Conservation (phyloP, 495 filamentous ascomycete genomes). For the Hypoxylon trugodes region DNA sequence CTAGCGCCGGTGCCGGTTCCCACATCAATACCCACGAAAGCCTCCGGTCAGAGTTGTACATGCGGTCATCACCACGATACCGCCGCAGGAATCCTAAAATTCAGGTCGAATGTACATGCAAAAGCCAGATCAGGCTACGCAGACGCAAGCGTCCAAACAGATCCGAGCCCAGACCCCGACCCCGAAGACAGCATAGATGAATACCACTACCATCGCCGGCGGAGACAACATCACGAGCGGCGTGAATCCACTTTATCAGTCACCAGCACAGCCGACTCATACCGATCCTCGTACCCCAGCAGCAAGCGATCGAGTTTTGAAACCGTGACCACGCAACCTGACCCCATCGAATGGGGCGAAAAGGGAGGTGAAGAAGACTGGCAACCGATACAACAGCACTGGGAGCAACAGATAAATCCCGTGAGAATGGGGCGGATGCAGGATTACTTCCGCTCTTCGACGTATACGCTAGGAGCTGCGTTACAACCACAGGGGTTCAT, state of each 20-base stretch:
- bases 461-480: conserved; percentile 35
- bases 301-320: conserved; percentile 39
- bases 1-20: no score
- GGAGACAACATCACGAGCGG: conserved; percentile 8
- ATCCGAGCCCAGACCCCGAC: conserved; percentile 16
- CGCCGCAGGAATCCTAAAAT: neutral
- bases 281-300: conserved; percentile 13
- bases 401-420: conserved; percentile 21
- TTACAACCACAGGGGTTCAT: conserved; percentile 26
- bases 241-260: conserved; percentile 33
- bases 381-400: conserved; percentile 9
- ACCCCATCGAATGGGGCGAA: conserved; percentile 10
- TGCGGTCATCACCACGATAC: conserved; percentile 12
- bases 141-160: conserved; percentile 39
- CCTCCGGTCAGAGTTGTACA: neutral
- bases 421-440: conserved; percentile 44
- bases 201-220: conserved; percentile 10
- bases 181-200: conserved; percentile 2
- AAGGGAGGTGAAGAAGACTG: neutral
- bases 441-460: conserved; percentile 43
- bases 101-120: neutral
- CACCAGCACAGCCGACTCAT: conserved; percentile 15
- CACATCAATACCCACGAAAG: neutral
- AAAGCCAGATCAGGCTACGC: conserved; percentile 27
- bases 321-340: conserved; percentile 37